These are phyloP conservation scores for Fragaria iinumae DNA, from an alignment of 306 rosid species.

Conservation along the genomic window DNA sequence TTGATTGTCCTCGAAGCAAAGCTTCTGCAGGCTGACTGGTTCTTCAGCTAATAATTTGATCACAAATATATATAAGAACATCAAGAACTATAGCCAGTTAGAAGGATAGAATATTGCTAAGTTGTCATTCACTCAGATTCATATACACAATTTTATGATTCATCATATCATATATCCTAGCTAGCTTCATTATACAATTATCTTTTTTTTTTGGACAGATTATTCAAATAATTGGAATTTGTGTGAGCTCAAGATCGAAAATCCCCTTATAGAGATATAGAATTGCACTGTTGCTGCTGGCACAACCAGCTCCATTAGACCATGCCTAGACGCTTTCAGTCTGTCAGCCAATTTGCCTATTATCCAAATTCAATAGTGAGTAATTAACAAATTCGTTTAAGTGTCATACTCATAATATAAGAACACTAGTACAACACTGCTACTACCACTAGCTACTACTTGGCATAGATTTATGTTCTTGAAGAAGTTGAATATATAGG, in stretches of 20 bases:
- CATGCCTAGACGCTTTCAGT: slow-evolving; percentile 6
- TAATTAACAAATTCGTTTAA: not conserved
- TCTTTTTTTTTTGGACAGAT: not conserved
- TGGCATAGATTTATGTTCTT: not conserved
- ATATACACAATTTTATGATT: not conserved
- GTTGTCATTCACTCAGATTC: slow-evolving; percentile 5
- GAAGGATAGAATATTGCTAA: not conserved
- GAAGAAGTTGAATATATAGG: not conserved
- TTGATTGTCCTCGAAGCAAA: slow-evolving; percentile 2
- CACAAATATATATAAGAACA: not conserved
- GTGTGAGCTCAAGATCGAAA: slow-evolving; percentile 15
- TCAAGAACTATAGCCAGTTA: not conserved
- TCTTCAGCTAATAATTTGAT: slow-evolving; percentile 4
- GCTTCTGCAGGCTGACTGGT: slow-evolving; percentile 1
- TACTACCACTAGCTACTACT: not conserved
- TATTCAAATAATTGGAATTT: not conserved
- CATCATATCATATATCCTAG: not conserved
- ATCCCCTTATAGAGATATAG: not conserved
- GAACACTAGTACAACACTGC: not conserved
- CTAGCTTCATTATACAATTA: not conserved
- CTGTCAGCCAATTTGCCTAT: slow-evolving; percentile 22
- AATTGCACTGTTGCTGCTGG: slow-evolving; percentile 8
- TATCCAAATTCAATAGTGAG: not conserved
- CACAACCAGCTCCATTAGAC: slow-evolving; percentile 12
- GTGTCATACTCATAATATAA: not conserved